Evolutionary conservation across 352 stramenopile species (phyloP), one percentile per base, ranked within the genome.

Genomic region (Phytophthora hybrid): DNA sequence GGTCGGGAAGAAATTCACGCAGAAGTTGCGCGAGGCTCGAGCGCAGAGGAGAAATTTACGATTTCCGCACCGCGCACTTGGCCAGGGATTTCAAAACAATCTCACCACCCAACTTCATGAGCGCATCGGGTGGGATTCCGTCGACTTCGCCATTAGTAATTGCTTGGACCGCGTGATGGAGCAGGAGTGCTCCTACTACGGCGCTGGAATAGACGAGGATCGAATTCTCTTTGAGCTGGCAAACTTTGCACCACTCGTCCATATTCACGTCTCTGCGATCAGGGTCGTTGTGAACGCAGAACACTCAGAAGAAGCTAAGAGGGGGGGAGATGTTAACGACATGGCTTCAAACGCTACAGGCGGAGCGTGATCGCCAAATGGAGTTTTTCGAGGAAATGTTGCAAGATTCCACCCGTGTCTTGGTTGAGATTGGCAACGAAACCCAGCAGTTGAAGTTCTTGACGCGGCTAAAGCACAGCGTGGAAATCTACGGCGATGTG

Each of bases 11-110:
- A 51, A 51, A 16, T 62, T 46, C 39, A 55, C 7, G 52, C 60
- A 21, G 47, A 63, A 63, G 62, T 16, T 69, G 44, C 18, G 44
- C 44, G 44, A 51, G 44, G 44, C 44, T 51, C 44, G 18, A 21
- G 44, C 44, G 18, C 44, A 16, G 9, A 5, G 16, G 6, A 51
- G 18, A 47, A 37, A 62, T 21, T 4, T 31, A 8, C 49, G 49
- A 32, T 23, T 47, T 1, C 14, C 37, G 8, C 58, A 18, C 47
- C 46, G 5, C 44, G 44, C 44, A n/a, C 44, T 51, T 16, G 44
- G 44, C 2, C 44, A 51, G 5, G 5, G 44, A n/a, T 51, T 51
- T 21, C 44, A 23, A 7, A 7, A 9, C 16, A 6, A 51, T 23
- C 44, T 51, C 2, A 8, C 11, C 16, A 26, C 1, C 10, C 44